Base-by-base conservation (phyloP, 768 basidiomycete genomes). In the Daedaleopsis nitida region DNA sequence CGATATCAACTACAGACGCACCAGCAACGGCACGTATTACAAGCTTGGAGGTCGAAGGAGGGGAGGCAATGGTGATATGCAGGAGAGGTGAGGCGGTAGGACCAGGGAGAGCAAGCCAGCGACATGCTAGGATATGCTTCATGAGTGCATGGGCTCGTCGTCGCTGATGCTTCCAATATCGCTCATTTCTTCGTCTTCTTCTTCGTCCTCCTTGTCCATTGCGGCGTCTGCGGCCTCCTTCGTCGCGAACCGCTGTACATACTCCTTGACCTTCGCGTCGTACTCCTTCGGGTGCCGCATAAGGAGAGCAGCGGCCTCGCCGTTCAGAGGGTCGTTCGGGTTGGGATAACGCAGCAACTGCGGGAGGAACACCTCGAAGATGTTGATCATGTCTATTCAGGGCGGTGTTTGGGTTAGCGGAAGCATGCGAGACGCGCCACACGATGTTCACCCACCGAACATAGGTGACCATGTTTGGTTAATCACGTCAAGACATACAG, bases 391-490 rank as follows among this genome's bases (percentile, higher is more conserved):
- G 77, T 98, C 96, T 98, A 69, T 52, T 48, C 37, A 38, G 38
- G 23, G 34, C 13, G 23, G 42, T 24, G 24, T 51, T 53, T 16
- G 32, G 14, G 44, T 63, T 27, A 54, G 47, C 34, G 35, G n/a
- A 27, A 51, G 37, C 45, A 49, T 49, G 17, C 7, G 16, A 37
- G 34, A 27, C 16, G 56, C 42, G 17, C 16, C 19, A 8, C 51
- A 11, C 44, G 12, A 32, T 52, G 42, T 12, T 11, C 11, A 80
- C 89, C 72, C 72, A 96, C 95, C 95, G 73, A 97, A 99, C 97
- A 99, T 98, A 1, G 97, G 97, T 44, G 97, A 98, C 97, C 97
- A 99, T 16, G 96, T 97, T 79, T 98, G 96, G 73, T 98, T 98
- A 74, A 98, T 98, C 44, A 98, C 97, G 75, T 98, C 97, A 65